Conservation (phyloP, 116 monocot genomes). For the Dioscorea cayenensis region DNA sequence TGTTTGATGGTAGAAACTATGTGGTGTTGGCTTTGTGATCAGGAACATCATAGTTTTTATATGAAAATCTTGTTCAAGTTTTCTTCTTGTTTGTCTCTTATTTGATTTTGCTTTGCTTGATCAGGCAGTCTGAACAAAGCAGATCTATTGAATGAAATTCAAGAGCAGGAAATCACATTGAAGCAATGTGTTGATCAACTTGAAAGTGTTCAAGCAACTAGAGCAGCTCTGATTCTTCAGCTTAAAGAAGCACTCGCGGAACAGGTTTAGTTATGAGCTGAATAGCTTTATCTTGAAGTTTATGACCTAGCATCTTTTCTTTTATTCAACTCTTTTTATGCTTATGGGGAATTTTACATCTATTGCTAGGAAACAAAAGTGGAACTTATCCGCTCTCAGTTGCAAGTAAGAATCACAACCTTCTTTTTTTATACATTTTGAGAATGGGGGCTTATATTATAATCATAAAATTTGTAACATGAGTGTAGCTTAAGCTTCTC, state of each 20-base stretch:
- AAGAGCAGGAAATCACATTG: slow-evolving; percentile 64
- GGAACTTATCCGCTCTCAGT: slow-evolving; percentile 37
- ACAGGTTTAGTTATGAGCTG: slow-evolving; percentile 39
- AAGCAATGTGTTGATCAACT: slow-evolving; percentile 78
- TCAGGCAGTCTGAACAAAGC: slow-evolving; percentile 56
- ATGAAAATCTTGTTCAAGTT: no score
- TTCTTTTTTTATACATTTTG: neutral
- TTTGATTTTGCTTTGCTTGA: neutral
- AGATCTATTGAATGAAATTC: slow-evolving; percentile 36
- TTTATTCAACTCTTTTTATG: neutral
- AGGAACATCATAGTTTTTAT: no score
- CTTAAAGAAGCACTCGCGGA: slow-evolving; percentile 75
- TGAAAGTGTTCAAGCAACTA: slow-evolving; percentile 49
- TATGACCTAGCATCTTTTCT: neutral
- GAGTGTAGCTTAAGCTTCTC: no score
- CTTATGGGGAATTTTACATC: neutral
- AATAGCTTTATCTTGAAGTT: neutral
- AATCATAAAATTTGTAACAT: no score
- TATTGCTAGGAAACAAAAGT: slow-evolving; percentile 48
- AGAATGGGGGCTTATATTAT: no score
- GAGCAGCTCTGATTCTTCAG: slow-evolving; percentile 51
- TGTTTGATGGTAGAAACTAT: no score
- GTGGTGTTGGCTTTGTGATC: no score
- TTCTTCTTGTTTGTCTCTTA: no score
- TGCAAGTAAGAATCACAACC: slow-evolving; percentile 48